These are phyloP conservation scores for Cucurbitaria berberidis DNA, from an alignment of 2,329 filamentous ascomycete genomes.

Conservation along the genomic window DNA sequence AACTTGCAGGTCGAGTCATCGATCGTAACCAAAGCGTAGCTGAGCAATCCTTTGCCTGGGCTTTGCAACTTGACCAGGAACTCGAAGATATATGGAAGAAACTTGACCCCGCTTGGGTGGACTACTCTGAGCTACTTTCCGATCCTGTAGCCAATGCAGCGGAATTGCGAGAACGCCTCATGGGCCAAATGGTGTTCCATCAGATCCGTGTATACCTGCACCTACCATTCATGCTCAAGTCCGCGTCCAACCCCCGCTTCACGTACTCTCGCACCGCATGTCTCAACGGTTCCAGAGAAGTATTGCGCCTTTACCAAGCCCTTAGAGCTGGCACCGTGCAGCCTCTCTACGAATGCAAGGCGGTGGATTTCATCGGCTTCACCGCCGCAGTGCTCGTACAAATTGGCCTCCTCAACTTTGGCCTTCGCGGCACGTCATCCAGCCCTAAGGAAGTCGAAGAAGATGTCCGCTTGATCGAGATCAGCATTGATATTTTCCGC, in stretches of 20 bases:
- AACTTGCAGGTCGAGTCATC: constrained; percentile 52
- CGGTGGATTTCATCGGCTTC: constrained; percentile 56
- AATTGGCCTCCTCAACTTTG: constrained; percentile 51
- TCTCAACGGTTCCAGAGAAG: constrained; percentile 49
- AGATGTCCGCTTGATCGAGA: constrained; percentile 48
- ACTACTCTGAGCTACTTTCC: constrained; percentile 36
- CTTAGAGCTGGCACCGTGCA: constrained; percentile 44
- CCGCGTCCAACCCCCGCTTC: constrained; percentile 46
- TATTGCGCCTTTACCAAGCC: constrained; percentile 50
- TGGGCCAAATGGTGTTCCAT: constrained; percentile 53
- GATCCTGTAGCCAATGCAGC: constrained; percentile 42
- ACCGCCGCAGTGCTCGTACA: constrained; percentile 53
- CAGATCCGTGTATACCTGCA: constrained; percentile 55
- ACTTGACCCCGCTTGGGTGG: constrained; percentile 50
- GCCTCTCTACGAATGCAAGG: constrained; percentile 55
- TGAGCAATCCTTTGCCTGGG: constrained; percentile 46
- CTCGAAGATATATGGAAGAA: constrained; percentile 48
- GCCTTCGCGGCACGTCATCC: constrained; percentile 13
- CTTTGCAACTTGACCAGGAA: constrained; percentile 53
- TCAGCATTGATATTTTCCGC: constrained; percentile 51
- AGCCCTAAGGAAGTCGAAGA: constrained; percentile 39
- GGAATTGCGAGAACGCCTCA: constrained; percentile 47
- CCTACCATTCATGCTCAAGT: constrained; percentile 54
- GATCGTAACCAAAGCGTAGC: constrained; percentile 51
- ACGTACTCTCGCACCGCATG: constrained; percentile 50